Conservation (phyloP, 192 early-diverging fungal genomes). For the Funneliformis mosseae region DNA sequence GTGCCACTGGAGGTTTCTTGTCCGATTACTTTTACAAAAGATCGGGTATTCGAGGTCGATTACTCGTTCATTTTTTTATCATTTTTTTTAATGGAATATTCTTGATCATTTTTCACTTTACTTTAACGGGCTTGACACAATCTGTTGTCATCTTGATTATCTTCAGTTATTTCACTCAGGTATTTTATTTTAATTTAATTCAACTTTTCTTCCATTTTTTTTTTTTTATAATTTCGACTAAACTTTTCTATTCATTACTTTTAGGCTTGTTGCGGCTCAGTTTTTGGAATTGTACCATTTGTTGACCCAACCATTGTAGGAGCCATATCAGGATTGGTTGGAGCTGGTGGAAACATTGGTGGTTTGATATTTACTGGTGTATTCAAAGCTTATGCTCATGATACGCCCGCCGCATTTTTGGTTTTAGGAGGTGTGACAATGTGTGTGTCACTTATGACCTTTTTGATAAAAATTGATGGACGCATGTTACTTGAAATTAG, state of each 20-base stretch:
- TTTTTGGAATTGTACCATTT: slow-evolving; percentile 66
- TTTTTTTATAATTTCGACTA: not conserved
- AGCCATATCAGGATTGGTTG: slow-evolving; percentile 59
- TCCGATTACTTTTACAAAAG: slow-evolving; percentile 47
- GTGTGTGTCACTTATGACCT: slow-evolving; percentile 36
- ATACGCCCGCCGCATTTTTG: slow-evolving; percentile 42
- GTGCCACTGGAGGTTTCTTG: slow-evolving; percentile 58
- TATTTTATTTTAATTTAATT: slow-evolving; percentile 10
- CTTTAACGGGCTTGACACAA: slow-evolving; percentile 33
- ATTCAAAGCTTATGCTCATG: slow-evolving; percentile 47
- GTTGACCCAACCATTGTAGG: slow-evolving; percentile 51
- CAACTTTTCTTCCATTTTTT: not conserved
- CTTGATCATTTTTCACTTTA: slow-evolving; percentile 53
- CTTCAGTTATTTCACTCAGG: slow-evolving; percentile 57
- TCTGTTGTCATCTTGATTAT: slow-evolving; percentile 47
- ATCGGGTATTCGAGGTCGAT: slow-evolving; percentile 48
- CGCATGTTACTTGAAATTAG: slow-evolving; percentile 6
- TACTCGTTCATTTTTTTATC: slow-evolving; percentile 49
- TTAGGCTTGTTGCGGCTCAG: slow-evolving; percentile 54
- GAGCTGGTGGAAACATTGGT: slow-evolving; percentile 66
- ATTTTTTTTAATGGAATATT: slow-evolving; percentile 49
- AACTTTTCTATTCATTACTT: not conserved
- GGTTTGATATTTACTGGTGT: slow-evolving; percentile 61
- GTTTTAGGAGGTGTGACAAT: slow-evolving; percentile 49
- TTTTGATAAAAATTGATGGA: slow-evolving; percentile 37